phyloP scores from a whole-genome alignment of 805 yeast species.

The Groenewaldozyma salmanticensis region DNA sequence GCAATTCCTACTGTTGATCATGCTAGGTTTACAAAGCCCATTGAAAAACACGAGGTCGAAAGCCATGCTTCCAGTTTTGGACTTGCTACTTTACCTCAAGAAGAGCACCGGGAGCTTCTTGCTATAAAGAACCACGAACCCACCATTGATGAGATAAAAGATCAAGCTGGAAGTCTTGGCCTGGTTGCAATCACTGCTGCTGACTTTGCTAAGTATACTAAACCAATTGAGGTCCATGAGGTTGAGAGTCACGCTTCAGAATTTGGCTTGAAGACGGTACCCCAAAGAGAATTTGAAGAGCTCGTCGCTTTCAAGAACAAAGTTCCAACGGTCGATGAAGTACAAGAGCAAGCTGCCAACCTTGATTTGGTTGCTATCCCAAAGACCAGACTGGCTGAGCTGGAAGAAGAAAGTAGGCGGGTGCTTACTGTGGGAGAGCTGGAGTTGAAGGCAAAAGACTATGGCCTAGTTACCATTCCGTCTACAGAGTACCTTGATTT shows the following conservation, averaged over 20 bases:
- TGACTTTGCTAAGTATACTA: slow-evolving; percentile 13
- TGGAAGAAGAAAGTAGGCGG: slow-evolving; percentile 3
- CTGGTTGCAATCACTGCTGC: slow-evolving; percentile 14
- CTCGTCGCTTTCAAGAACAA: too few relatives aligned
- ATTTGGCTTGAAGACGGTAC: slow-evolving; percentile 10
- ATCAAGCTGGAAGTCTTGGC: slow-evolving; percentile 12
- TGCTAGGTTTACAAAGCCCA: slow-evolving; percentile 9
- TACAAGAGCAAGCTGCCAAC: slow-evolving; percentile 17
- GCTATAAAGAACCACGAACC: slow-evolving; percentile 13
- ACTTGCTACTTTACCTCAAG: slow-evolving; percentile 21
- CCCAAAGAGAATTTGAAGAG: slow-evolving; percentile 11
- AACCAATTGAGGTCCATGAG: background rate
- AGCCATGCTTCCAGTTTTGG: slow-evolving; percentile 21
- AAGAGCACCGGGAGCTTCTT: slow-evolving; percentile 11
- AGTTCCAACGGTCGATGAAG: slow-evolving; percentile 13
- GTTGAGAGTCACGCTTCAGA: background rate
- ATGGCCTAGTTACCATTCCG: slow-evolving; percentile 23
- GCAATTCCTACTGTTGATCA: slow-evolving; percentile 14
- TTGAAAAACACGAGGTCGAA: background rate
- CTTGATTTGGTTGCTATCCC: background rate
- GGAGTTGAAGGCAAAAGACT: slow-evolving; percentile 11
- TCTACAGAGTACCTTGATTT: slow-evolving; percentile 7
- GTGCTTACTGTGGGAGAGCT: slow-evolving; percentile 14
- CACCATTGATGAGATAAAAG: slow-evolving; percentile 10
- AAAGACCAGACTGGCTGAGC: slow-evolving; percentile 1